Evolutionary conservation across 257 asterid species (phyloP).

Genomic region (Anisodus acutangulus): DNA sequence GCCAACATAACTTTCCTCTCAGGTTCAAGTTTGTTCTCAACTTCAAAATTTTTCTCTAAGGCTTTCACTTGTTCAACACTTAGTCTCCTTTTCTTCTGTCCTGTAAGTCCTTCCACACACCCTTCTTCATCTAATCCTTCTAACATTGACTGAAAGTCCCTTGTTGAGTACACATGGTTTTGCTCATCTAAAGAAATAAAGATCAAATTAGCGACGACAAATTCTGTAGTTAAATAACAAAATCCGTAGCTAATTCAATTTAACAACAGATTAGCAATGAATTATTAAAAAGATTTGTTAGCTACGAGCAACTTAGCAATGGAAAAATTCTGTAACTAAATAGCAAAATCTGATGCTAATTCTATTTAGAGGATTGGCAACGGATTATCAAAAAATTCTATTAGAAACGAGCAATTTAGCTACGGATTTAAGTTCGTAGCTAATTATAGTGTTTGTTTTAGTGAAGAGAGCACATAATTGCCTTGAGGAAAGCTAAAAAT

Average conservation of each 20-base stretch:
- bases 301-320: too few species aligned
- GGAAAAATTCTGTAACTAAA: too few species aligned
- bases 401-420: too few species aligned
- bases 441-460: too few species aligned
- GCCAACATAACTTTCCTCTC: constrained; percentile 87
- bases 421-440: too few species aligned
- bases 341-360: too few species aligned
- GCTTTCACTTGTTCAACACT: constrained; percentile 84
- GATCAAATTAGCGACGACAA: too few species aligned
- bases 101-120: constrained; percentile 54
- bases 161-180: constrained; percentile 48
- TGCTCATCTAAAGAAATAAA: constrained; percentile 52
- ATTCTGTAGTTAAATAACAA: too few species aligned
- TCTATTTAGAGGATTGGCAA: too few species aligned
- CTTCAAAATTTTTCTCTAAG: constrained; percentile 86
- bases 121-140: constrained; percentile 82
- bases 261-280: background rate
- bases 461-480: constrained; percentile 5
- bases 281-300: too few species aligned
- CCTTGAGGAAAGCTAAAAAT: constrained; percentile 28
- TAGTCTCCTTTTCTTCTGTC: constrained; percentile 74
- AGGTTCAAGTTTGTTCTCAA: constrained; percentile 88
- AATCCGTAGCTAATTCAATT: too few species aligned
- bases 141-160: constrained; percentile 76
- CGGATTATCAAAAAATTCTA: too few species aligned